phyloP scores from a whole-genome alignment of 345 rosid species.

The Citropsis articulata region DNA sequence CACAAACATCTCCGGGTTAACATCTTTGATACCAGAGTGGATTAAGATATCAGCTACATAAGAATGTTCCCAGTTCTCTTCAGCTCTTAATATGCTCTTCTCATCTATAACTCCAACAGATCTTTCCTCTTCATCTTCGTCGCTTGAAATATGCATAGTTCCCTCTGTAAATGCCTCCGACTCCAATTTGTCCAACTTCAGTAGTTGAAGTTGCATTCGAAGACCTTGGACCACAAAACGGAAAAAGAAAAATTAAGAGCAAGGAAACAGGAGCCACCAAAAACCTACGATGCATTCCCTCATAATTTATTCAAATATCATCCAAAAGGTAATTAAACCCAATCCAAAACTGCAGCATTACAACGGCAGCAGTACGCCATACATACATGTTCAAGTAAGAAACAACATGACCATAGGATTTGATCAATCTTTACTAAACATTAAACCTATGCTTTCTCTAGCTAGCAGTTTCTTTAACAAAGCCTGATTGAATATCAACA shows the following conservation, averaged over 20 bases:
- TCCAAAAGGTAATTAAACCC: not conserved
- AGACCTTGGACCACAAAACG: slow-evolving; percentile 52
- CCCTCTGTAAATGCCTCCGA: slow-evolving; percentile 70
- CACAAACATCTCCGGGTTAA: slow-evolving; percentile 40
- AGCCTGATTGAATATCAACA: not conserved
- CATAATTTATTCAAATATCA: not conserved
- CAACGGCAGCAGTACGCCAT: not conserved
- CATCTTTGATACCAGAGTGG: slow-evolving; percentile 45
- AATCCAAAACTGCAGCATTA: not conserved
- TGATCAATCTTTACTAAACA: not conserved
- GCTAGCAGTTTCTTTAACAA: not conserved
- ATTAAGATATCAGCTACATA: slow-evolving; percentile 53
- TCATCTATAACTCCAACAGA: slow-evolving; percentile 31
- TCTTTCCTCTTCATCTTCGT: slow-evolving; percentile 54
- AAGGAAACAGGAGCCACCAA: not conserved
- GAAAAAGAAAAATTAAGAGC: not conserved
- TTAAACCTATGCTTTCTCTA: not conserved
- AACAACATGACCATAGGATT: not conserved
- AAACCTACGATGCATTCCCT: not conserved
- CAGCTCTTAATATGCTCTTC: slow-evolving; percentile 25
- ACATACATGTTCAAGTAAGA: not conserved
- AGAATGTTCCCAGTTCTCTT: slow-evolving; percentile 48
- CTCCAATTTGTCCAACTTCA: slow-evolving; percentile 74
- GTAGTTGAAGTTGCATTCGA: slow-evolving; percentile 87
- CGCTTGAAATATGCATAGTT: slow-evolving; percentile 57